These are phyloP conservation scores for Fusarium sp. DNA, from an alignment of 2,329 filamentous ascomycete species.

Conservation along the genomic window DNA sequence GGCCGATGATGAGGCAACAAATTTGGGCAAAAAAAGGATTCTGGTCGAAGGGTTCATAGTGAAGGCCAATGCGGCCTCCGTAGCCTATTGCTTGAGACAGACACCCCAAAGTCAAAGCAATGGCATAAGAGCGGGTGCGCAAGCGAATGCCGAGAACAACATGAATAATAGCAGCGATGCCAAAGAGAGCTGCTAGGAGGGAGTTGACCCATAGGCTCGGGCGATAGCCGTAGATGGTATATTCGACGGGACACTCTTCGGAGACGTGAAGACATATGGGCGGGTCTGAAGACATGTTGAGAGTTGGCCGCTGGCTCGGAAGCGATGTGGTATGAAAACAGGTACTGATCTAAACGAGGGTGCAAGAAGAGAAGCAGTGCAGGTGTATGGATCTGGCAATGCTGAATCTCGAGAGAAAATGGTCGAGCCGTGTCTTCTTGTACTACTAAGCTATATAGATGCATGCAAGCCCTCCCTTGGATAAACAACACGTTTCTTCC, in stretches of 20 bases:
- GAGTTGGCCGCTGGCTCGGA: neutral
- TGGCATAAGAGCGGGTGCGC: constrained; percentile 16
- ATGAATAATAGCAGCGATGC: neutral
- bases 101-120: constrained; percentile 16
- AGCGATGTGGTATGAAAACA: too few species aligned
- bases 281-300: neutral
- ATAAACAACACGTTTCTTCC: too few species aligned
- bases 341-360: neutral
- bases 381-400: neutral
- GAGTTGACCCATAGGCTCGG: constrained; percentile 18
- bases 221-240: constrained; percentile 23
- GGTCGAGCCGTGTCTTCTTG: too few species aligned
- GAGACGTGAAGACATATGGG: constrained; percentile 18
- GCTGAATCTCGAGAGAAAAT: too few species aligned
- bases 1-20: constrained; percentile 27
- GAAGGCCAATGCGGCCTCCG: neutral
- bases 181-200: constrained; percentile 23
- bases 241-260: constrained; percentile 12
- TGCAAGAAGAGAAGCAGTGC: neutral
- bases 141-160: constrained; percentile 22
- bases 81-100: neutral
- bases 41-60: constrained; percentile 9
- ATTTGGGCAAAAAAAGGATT: constrained; percentile 22
- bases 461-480: too few species aligned
- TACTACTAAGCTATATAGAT: too few species aligned